These are phyloP conservation scores for Neoboletus subvelutipes DNA, from an alignment of 768 basidiomycete species.

Conservation along the genomic window DNA sequence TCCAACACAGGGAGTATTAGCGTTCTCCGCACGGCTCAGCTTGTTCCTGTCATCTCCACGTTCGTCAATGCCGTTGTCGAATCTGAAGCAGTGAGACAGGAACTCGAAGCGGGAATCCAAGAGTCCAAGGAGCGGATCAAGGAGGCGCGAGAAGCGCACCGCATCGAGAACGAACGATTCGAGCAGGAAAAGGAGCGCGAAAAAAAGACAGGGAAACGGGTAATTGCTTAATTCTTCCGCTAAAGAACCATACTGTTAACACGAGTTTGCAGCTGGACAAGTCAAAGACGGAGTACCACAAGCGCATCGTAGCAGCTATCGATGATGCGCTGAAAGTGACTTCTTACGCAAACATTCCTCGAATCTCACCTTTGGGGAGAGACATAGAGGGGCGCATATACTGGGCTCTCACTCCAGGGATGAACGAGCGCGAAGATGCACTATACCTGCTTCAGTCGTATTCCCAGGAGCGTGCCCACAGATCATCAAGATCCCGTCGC, in stretches of 20 bases:
- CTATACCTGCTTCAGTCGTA: slow-evolving; percentile 28
- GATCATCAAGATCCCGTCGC: slow-evolving; percentile 36
- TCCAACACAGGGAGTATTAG: slow-evolving; percentile 29
- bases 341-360: slow-evolving; percentile 44
- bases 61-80: slow-evolving; percentile 54
- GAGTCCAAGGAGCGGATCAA: slow-evolving; percentile 54
- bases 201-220: slow-evolving; percentile 41
- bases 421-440: slow-evolving; percentile 54
- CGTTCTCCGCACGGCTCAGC: slow-evolving; percentile 51
- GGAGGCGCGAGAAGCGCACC: slow-evolving; percentile 49
- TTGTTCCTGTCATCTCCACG: slow-evolving; percentile 63
- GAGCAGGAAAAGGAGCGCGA: slow-evolving; percentile 50
- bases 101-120: slow-evolving; percentile 57
- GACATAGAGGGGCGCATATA: slow-evolving; percentile 68
- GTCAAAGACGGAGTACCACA: slow-evolving; percentile 47
- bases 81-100: slow-evolving; percentile 50
- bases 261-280: slow-evolving; percentile 39
- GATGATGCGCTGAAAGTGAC: slow-evolving; percentile 58
- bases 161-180: slow-evolving; percentile 31
- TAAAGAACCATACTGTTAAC: not conserved
- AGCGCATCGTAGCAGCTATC: slow-evolving; percentile 45
- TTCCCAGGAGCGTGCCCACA: slow-evolving; percentile 31
- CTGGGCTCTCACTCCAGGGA: slow-evolving; percentile 62
- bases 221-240: not conserved
- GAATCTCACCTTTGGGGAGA: slow-evolving; percentile 63